Evolutionary conservation across 495 filamentous ascomycete genomes (phyloP), one percentile per base, ranked within the genome.

Genomic region (Beverwykella pulmonaria): DNA sequence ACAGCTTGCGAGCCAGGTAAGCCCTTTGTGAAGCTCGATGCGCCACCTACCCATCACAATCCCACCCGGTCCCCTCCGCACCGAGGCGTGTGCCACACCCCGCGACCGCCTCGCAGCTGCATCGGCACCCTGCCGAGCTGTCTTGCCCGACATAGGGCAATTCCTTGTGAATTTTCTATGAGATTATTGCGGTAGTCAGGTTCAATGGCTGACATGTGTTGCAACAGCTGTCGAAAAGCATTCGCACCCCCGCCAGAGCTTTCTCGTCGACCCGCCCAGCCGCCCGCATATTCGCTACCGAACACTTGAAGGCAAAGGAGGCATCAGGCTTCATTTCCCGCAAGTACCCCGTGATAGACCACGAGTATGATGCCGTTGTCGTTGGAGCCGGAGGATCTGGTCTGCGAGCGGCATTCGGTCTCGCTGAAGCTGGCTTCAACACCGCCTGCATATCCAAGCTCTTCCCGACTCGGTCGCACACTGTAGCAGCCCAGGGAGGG

Each of bases 381-480:
- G 91, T 98, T 65, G 93, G 93, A 75, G 93, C 93, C 67, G 93
- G 93, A 70, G 93, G 93, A 74, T 87, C 93, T 65, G 93, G 93
- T 80, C 86, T 98, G 68, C 92, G 93, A 73, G 93, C 93, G 55
- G 93, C 93, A 50, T 96, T 97, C 80, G 93, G 93, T 79, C 86
- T 98, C 61, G 93, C 93, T 68, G 93, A 98, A 80, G 93, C 93
- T 73, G 93, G 93, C 52, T 96, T 98, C 84, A 96, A 97, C 79
- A 97, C 92, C 57, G 93, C 93, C 59, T 98, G 93, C 82, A 94
- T 98, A 80, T 96, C 92, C 44, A 98, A 98, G 83, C 87, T 97
- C 53, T 98, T 98, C 82, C 93, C 93, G 62, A 98, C 93, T 34
- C 83, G 93, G 84, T 90, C 86, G 79, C 93, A 98, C 81, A 98